Conservation (phyloP, 768 basidiomycete species). For the Termitomyces sp. region DNA sequence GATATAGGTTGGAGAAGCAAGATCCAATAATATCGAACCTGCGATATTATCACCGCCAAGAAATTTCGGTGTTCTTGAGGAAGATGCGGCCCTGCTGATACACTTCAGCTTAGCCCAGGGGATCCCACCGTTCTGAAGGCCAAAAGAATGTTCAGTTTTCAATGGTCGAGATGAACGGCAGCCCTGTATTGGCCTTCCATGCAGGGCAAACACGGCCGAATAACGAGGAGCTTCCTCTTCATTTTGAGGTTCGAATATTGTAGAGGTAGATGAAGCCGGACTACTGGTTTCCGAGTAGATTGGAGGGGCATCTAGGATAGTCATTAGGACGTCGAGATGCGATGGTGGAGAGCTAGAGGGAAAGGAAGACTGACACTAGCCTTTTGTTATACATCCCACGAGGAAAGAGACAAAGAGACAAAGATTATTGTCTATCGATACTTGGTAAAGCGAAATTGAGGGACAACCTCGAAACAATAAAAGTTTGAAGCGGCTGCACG, state of each 20-base stretch:
- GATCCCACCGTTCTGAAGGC: not conserved
- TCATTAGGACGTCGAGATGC: not conserved
- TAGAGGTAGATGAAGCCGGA: not conserved
- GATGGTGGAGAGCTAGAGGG: not conserved
- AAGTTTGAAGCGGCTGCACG: not conserved
- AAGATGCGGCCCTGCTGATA: constrained; percentile 20
- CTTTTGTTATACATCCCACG: not conserved
- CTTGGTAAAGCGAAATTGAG: too few species aligned
- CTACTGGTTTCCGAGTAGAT: constrained; percentile 1
- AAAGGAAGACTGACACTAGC: not conserved
- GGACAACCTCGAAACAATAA: not conserved
- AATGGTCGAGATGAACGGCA: constrained; percentile 5
- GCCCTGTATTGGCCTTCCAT: constrained; percentile 8
- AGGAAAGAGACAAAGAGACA: too few species aligned
- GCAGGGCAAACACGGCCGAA: constrained; percentile 10
- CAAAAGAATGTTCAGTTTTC: constrained; percentile 5
- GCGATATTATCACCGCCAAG: constrained; percentile 20
- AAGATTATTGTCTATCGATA: too few species aligned
- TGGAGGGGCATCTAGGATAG: not conserved
- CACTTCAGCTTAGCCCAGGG: constrained; percentile 25
- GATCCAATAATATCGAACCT: constrained; percentile 26
- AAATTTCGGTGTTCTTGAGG: constrained; percentile 19
- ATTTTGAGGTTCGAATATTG: not conserved
- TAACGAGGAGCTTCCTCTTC: constrained; percentile 7
- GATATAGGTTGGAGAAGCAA: constrained; percentile 24